These are phyloP conservation scores for Diaporthe velutina DNA, from an alignment of 2,329 filamentous ascomycete genomes.

Conservation along the genomic window DNA sequence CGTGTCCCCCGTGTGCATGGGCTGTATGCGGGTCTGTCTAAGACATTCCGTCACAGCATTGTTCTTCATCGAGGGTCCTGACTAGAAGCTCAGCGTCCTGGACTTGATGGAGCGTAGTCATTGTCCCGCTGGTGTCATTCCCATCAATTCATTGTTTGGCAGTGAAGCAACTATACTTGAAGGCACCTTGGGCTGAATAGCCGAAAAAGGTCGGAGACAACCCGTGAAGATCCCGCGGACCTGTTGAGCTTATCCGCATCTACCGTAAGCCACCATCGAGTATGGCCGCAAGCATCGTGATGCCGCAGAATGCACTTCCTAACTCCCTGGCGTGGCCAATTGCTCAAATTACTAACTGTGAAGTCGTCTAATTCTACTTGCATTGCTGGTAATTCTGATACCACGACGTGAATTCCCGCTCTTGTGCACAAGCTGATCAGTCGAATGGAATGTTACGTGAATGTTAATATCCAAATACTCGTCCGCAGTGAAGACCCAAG, in stretches of 20 bases:
- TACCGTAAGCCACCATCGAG: neutral
- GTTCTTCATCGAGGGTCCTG: no score
- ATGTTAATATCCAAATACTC: neutral
- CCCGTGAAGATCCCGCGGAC: constrained; percentile 88
- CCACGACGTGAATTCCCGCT: neutral
- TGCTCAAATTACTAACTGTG: neutral
- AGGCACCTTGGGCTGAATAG: constrained; percentile 87
- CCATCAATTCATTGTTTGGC: neutral
- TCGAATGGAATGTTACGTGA: neutral
- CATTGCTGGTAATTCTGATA: neutral
- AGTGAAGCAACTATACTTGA: constrained; percentile 82
- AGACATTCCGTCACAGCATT: neutral
- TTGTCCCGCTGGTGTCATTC: neutral
- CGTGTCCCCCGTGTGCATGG: neutral
- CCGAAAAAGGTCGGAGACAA: constrained; percentile 87
- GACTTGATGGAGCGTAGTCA: neutral
- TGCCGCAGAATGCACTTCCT: neutral
- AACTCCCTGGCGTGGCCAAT: neutral
- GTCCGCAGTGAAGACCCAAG: neutral
- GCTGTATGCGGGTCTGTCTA: constrained; percentile 16
- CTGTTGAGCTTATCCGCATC: neutral
- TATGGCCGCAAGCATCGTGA: neutral
- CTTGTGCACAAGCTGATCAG: neutral
- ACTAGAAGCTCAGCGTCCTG: neutral
- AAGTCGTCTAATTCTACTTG: neutral